A percentile compares a stretch with the other conserved stretches of the same genome.
Evolutionary conservation across 371 early-diverging fungal genomes (phyloP).

Genomic region (Dipsacomyces acuminosporus): DNA sequence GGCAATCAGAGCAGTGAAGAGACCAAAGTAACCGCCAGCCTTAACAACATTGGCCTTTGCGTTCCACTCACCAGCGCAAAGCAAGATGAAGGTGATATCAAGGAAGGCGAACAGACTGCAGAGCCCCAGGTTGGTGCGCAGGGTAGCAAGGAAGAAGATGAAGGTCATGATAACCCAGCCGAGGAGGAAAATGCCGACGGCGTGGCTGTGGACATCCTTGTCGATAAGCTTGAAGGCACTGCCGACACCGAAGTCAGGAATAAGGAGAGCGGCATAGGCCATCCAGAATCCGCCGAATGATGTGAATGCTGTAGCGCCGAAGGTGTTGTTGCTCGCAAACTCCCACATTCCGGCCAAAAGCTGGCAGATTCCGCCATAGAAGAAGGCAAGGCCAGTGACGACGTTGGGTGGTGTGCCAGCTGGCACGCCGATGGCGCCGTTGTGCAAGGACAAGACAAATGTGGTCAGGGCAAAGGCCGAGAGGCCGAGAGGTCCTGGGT

Average conservation of each 20-base stretch:
- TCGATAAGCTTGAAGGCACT: conserved; percentile 48
- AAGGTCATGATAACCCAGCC: conserved; percentile 65
- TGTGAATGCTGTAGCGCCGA: conserved; percentile 80
- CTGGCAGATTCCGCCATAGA: conserved; percentile 77
- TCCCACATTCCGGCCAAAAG: conserved; percentile 80
- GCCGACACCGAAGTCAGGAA: conserved; percentile 52
- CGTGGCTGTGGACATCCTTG: conserved; percentile 50
- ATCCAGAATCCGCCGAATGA: conserved; percentile 78
- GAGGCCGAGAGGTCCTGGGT: conserved; percentile 73
- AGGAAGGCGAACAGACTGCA: conserved; percentile 60
- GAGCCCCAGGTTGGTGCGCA: conserved; percentile 58
- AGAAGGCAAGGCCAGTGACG: conserved; percentile 65
- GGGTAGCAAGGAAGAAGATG: conserved; percentile 62
- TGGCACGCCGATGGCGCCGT: conserved; percentile 62
- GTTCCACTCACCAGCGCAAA: conserved; percentile 53
- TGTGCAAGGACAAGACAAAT: conserved; percentile 62
- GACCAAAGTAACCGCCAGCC: conserved; percentile 64
- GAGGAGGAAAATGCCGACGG: conserved; percentile 63
- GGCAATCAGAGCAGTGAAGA: conserved; percentile 62
- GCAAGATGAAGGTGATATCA: conserved; percentile 59
- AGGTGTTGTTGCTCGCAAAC: conserved; percentile 68
- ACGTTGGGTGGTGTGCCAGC: conserved; percentile 54
- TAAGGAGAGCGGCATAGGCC: conserved; percentile 59
- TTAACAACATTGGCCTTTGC: conserved; percentile 17
- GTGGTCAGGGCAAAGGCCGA: conserved; percentile 72